phyloP scores from a whole-genome alignment of 2,329 filamentous ascomycete genomes.

The Pseudogymnoascus pannorum region DNA sequence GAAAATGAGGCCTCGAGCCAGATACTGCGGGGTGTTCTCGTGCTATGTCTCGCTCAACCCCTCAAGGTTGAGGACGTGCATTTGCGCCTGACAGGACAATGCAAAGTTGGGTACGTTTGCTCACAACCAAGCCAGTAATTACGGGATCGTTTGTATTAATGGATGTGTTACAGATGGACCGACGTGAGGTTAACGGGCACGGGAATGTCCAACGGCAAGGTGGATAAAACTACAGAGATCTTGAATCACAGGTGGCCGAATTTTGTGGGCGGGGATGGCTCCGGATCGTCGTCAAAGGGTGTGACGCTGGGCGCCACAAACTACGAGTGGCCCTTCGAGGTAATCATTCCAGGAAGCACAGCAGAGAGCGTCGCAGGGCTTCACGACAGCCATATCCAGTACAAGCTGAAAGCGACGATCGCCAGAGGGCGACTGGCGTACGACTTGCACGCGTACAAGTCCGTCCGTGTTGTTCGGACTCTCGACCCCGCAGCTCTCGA shows the following conservation, averaged over 20 bases:
- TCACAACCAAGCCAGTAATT: not conserved
- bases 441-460: constrained; percentile 74
- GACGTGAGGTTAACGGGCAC: constrained; percentile 47
- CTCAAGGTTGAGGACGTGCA: constrained; percentile 68
- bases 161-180: constrained; percentile 38
- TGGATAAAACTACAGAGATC: constrained; percentile 53
- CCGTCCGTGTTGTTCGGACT: constrained; percentile 69
- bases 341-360: constrained; percentile 61
- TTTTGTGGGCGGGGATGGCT: constrained; percentile 49
- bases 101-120: constrained; percentile 57
- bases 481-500: constrained; percentile 69
- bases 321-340: constrained; percentile 77
- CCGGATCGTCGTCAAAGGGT: constrained; percentile 42
- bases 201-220: constrained; percentile 50
- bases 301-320: constrained; percentile 62
- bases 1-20: constrained; percentile 71
- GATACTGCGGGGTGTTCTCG: constrained; percentile 63
- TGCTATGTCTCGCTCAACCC: constrained; percentile 63
- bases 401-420: constrained; percentile 85
- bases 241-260: constrained; percentile 62
- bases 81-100: constrained; percentile 62
- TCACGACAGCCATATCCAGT: constrained; percentile 77
- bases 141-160: not conserved
- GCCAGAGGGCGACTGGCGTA: constrained; percentile 81
- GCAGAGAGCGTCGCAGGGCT: constrained; percentile 90